phyloP scores from a whole-genome alignment of 495 filamentous ascomycete species.

The Daldinia caldariorum region DNA sequence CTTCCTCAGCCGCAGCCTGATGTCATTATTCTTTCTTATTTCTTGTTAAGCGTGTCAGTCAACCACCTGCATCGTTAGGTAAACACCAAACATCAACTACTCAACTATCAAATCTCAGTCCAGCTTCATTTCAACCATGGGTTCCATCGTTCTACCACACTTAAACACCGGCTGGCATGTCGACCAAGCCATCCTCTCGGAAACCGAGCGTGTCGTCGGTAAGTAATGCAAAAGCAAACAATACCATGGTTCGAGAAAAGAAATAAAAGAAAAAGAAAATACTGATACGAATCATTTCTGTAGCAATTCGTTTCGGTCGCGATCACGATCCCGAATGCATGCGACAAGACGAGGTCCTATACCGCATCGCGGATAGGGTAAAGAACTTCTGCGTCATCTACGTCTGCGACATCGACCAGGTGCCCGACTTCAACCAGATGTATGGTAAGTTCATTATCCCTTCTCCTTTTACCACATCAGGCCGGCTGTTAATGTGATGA shows the following conservation, averaged over 20 bases:
- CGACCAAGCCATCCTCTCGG: slow-evolving; percentile 90
- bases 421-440: slow-evolving; percentile 98
- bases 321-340: slow-evolving; percentile 68
- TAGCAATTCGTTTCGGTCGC: slow-evolving; percentile 85
- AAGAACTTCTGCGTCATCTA: slow-evolving; percentile 96
- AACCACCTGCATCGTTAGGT: neutral
- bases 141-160: slow-evolving; percentile 90
- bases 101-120: neutral
- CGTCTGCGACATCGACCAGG: slow-evolving; percentile 91
- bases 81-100: neutral
- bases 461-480: neutral
- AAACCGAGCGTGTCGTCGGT: slow-evolving; percentile 93
- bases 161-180: slow-evolving; percentile 95
- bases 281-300: neutral
- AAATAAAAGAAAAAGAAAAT: neutral
- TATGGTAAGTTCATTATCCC: slow-evolving; percentile 49
- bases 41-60: neutral
- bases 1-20: slow-evolving; percentile 4
- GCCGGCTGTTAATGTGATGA: slow-evolving; percentile 3
- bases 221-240: slow-evolving; percentile 2
- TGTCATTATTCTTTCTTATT: slow-evolving; percentile 6
- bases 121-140: slow-evolving; percentile 18
- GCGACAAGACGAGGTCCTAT: slow-evolving; percentile 93
- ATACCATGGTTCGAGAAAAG: too few relatives aligned
- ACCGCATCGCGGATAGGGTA: slow-evolving; percentile 85